phyloP scores from a whole-genome alignment of 202 grass and related monocot species.

The Elaeis oleifera region DNA sequence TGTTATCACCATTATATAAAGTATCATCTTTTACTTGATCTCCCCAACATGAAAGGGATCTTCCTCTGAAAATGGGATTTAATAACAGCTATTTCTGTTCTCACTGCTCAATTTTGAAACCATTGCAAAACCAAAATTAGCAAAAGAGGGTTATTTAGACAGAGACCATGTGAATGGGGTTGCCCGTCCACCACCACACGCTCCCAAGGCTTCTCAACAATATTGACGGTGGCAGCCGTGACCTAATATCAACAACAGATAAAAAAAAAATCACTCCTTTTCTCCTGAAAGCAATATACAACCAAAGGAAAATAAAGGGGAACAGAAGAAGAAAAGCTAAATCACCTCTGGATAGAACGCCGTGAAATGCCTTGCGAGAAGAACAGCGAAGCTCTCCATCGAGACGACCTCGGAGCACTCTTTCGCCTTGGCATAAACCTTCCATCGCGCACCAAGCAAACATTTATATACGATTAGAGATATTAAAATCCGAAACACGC shows the following conservation, averaged over 20 bases:
- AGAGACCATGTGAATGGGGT: constrained; percentile 73
- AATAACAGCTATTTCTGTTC: too few relatives aligned
- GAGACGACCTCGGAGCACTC: constrained; percentile 66
- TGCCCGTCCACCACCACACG: constrained; percentile 55
- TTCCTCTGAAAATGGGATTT: too few relatives aligned
- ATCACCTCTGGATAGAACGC: constrained; percentile 60
- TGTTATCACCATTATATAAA: too few relatives aligned
- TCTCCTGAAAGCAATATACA: not conserved
- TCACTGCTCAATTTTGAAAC: too few relatives aligned
- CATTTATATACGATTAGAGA: not conserved
- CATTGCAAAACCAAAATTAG: too few relatives aligned
- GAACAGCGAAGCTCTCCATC: constrained; percentile 69
- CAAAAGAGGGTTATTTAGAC: too few relatives aligned
- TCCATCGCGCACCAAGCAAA: constrained; percentile 1
- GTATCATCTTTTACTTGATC: too few relatives aligned
- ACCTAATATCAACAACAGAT: constrained; percentile 33
- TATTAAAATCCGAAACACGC: too few relatives aligned
- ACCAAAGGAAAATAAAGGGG: not conserved
- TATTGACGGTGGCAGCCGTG: constrained; percentile 48
- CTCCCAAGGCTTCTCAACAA: constrained; percentile 86
- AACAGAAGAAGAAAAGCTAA: not conserved
- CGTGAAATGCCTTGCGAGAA: constrained; percentile 74
- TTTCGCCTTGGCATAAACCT: constrained; percentile 97
- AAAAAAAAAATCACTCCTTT: not conserved
- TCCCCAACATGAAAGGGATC: too few relatives aligned